Conservation (phyloP, 345 rosid genomes). For the Linum trigynum region DNA sequence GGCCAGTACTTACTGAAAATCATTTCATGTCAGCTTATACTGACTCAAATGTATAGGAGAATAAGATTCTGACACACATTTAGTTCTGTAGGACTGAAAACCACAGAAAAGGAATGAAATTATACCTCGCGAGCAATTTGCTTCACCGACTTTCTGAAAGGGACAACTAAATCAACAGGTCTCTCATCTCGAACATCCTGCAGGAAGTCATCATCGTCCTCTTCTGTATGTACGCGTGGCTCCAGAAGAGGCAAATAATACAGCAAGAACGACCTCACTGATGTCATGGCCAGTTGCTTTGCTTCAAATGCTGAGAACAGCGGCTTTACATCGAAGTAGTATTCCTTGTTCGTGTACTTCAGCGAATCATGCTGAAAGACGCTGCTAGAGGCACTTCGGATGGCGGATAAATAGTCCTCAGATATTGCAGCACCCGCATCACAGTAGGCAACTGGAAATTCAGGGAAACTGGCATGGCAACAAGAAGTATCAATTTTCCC, state of each 20-base stretch:
- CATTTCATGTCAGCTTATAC: background rate
- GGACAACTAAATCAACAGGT: conserved; percentile 57
- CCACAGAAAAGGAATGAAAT: background rate
- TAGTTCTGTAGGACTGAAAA: background rate
- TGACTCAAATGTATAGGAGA: background rate
- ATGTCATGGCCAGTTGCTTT: conserved; percentile 64
- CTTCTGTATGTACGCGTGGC: conserved; percentile 44
- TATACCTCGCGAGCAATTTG: conserved; percentile 85
- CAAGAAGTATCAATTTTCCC: conserved; percentile 7
- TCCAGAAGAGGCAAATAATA: conserved; percentile 91
- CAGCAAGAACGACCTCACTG: conserved; percentile 73
- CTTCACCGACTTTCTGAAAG: conserved; percentile 76
- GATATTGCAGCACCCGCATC: conserved; percentile 66
- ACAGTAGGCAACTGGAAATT: conserved; percentile 65
- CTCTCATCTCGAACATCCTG: conserved; percentile 38
- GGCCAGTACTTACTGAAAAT: background rate
- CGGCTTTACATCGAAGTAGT: conserved; percentile 64
- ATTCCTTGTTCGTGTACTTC: conserved; percentile 48
- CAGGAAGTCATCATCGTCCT: conserved; percentile 63
- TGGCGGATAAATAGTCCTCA: conserved; percentile 44
- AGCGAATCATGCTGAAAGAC: conserved; percentile 36
- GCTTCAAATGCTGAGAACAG: conserved; percentile 77
- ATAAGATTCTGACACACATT: background rate
- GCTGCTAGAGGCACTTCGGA: conserved; percentile 32
- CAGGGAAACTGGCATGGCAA: conserved; percentile 35